Conservation (phyloP, 2,329 filamentous ascomycete genomes). For the Ophiostoma perfectum region DNA sequence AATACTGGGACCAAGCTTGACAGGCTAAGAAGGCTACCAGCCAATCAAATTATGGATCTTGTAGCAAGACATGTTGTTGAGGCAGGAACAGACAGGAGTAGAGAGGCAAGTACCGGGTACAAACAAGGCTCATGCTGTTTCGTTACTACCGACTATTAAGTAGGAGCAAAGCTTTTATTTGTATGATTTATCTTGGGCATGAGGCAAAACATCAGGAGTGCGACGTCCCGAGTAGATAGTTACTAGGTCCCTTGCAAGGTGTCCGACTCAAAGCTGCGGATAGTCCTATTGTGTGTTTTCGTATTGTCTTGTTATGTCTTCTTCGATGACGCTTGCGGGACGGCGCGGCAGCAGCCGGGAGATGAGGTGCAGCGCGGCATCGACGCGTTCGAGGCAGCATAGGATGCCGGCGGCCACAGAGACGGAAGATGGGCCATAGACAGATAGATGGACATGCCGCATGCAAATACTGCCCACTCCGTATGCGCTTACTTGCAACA, state of each 20-base stretch:
- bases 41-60: slow-evolving; percentile 20
- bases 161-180: neutral
- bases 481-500: too few relatives aligned
- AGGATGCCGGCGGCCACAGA: neutral
- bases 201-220: too few relatives aligned
- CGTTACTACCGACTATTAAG: neutral
- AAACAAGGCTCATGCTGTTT: slow-evolving; percentile 9
- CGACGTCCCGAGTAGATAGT: too few relatives aligned
- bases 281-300: too few relatives aligned
- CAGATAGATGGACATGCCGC: neutral
- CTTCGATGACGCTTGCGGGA: neutral
- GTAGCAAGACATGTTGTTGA: slow-evolving; percentile 18
- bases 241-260: too few relatives aligned
- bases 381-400: slow-evolving; percentile 3
- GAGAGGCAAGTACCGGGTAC: slow-evolving; percentile 19
- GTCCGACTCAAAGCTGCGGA: too few relatives aligned
- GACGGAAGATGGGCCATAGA: neutral
- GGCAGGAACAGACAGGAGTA: slow-evolving; percentile 7
- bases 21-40: neutral
- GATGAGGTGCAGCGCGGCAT: neutral
- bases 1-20: neutral
- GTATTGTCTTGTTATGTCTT: neutral
- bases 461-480: neutral
- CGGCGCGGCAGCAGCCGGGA: neutral
- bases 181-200: too few relatives aligned